Base-by-base conservation (phyloP, 2,329 filamentous ascomycete genomes). In the Rhytidhysteron rufulum region DNA sequence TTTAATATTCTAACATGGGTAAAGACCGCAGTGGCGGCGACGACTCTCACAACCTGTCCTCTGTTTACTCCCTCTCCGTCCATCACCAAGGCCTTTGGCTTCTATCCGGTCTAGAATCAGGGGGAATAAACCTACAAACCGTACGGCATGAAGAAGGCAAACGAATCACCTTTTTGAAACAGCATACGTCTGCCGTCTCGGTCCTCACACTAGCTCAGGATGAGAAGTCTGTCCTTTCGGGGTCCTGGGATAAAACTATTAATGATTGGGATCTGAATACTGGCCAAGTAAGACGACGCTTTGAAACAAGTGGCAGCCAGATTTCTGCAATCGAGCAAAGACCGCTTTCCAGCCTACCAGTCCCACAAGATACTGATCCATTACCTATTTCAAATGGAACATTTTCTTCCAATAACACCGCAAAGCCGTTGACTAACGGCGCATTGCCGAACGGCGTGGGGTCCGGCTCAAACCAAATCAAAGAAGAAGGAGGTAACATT, bases 211-310 rank as follows among this genome's bases (percentile, higher is more conserved):
- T 98, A 10, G 81, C 87, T 1, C 80, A 85, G 4, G 90, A 97
- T 51, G 93, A 98, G 69, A 83, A 78, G 55, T 90, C 85, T 29
- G 79, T 97, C 4, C 67, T 98, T 7, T 96, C 89, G 24, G 93
- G 93, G 3, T 91, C 89, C 61, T 98, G 93, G 93, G 93, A 98
- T 65, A 97, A 95, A 68, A 86, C 80, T 15, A 83, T 97, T 1
- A 79, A 89, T 39, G 90, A 97, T 60, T 98, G 93, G 93, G 93
- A 97, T 62, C 66, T 98, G 19, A 88, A 97, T 55, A 93, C 81
- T 1, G 93, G 93, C 0, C 76, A 85, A 53, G 75, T 85, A 5
- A 83, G 82, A 49, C 79, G 90, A 9, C 77, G 78, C 4, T 98
- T 93, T 56, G 82, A 84, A 34, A 84, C 85, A 2, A 87, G 77